Evolutionary conservation across 495 filamentous ascomycete genomes (phyloP).

Genomic region (Delitschia confertaspora): DNA sequence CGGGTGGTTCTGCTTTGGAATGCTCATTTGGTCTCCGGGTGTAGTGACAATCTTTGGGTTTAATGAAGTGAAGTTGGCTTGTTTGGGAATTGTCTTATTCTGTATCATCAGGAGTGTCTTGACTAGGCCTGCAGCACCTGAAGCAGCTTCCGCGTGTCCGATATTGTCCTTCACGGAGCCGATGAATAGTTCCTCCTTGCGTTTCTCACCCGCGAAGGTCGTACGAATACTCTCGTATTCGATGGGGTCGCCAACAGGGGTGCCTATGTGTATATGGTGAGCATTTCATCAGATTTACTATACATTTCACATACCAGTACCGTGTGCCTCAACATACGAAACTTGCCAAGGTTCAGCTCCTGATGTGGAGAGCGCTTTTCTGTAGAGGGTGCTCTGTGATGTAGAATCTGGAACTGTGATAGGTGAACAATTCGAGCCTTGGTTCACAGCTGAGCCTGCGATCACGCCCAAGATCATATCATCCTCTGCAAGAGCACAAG

Average conservation of each 20-base stretch:
- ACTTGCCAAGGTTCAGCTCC: slow-evolving; percentile 21
- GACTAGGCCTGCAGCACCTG: slow-evolving; percentile 40
- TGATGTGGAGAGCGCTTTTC: neutral
- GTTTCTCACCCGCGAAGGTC: neutral
- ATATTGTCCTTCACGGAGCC: slow-evolving; percentile 42
- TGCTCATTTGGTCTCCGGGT: neutral
- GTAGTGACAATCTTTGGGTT: slow-evolving; percentile 3
- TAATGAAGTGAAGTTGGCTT: neutral
- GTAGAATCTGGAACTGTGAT: slow-evolving; percentile 4
- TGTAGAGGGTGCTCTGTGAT: slow-evolving; percentile 1
- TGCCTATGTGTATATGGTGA: no score
- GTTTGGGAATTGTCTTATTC: neutral
- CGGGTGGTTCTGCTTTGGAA: slow-evolving; percentile 9
- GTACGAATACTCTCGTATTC: slow-evolving; percentile 6
- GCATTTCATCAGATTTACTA: no score
- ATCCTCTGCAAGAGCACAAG: slow-evolving; percentile 24
- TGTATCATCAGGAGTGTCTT: slow-evolving; percentile 46
- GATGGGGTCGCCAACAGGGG: slow-evolving; percentile 7
- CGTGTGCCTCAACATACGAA: slow-evolving; percentile 8
- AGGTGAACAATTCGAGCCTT: slow-evolving; percentile 39
- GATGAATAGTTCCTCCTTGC: neutral
- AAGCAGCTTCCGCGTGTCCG: slow-evolving; percentile 44
- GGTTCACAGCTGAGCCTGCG: slow-evolving; percentile 32
- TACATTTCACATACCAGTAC: slow-evolving; percentile 10
- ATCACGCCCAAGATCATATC: slow-evolving; percentile 40